Conservation (phyloP, 1,139 yeast genomes). For the Yamadazyma dushanensis region DNA sequence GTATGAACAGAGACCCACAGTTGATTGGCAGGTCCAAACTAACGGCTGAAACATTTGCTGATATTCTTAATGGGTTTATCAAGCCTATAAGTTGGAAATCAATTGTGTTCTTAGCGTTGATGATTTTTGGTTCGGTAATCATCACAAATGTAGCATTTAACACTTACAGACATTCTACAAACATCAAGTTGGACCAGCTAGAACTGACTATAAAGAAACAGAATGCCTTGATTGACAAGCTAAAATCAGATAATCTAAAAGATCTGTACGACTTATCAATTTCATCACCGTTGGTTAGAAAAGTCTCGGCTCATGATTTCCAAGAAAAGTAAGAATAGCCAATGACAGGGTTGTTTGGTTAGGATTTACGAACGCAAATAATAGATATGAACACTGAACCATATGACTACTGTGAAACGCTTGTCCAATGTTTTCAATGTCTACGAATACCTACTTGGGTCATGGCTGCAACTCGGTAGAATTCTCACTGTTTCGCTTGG, state of each 20-base stretch:
- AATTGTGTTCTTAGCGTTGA: slow-evolving; percentile 39
- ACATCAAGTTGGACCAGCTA: slow-evolving; percentile 14
- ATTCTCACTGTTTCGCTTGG: too few species aligned
- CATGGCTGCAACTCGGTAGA: too few species aligned
- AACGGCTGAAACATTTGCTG: slow-evolving; percentile 82
- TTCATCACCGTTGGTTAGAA: slow-evolving; percentile 15
- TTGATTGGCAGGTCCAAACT: slow-evolving; percentile 74
- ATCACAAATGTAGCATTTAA: slow-evolving; percentile 23
- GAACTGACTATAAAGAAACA: slow-evolving; percentile 18
- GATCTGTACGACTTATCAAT: slow-evolving; percentile 10
- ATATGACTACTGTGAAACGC: too few species aligned
- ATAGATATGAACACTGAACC: too few species aligned
- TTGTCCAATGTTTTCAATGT: too few species aligned
- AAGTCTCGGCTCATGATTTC: slow-evolving; percentile 1
- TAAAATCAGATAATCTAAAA: slow-evolving; percentile 8
- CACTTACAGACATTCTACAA: slow-evolving; percentile 21
- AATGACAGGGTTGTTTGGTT: background rate
- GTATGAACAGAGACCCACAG: slow-evolving; percentile 86
- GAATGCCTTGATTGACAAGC: slow-evolving; percentile 12
- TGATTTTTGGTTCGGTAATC: slow-evolving; percentile 22
- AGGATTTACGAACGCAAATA: too few species aligned
- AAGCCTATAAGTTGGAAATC: slow-evolving; percentile 78
- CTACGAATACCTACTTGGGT: too few species aligned
- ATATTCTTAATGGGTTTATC: slow-evolving; percentile 74
- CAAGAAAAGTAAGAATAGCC: slow-evolving; percentile 1